Evolutionary conservation across 2,329 filamentous ascomycete genomes (phyloP).

Genomic region (Aspergillus eucalypticola): DNA sequence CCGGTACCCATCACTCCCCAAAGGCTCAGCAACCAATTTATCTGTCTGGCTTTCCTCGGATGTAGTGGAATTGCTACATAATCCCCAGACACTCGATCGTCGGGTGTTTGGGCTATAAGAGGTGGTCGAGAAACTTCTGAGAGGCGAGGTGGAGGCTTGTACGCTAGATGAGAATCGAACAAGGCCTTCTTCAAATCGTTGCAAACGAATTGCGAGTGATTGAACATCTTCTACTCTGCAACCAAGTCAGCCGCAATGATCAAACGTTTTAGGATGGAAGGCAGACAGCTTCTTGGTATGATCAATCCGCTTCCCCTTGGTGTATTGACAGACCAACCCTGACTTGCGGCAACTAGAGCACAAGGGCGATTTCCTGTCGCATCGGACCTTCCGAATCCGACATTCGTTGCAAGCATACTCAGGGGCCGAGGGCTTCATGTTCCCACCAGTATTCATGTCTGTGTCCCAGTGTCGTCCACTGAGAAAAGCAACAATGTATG

Average conservation of each 20-base stretch:
- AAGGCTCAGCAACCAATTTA: background rate
- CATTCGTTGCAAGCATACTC: background rate
- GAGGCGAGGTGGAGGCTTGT: background rate
- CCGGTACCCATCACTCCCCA: background rate
- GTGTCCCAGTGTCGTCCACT: background rate
- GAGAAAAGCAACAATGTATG: background rate
- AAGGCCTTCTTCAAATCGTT: background rate
- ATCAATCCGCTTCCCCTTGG: background rate
- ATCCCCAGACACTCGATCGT: background rate
- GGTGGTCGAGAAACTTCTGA: background rate
- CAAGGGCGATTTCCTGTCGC: background rate
- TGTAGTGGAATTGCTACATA: background rate
- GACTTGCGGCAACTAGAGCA: background rate
- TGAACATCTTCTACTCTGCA: background rate
- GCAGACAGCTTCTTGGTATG: background rate
- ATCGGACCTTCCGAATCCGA: slow-evolving; percentile 3
- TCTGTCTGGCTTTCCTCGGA: background rate
- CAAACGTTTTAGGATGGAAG: background rate
- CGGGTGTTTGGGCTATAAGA: background rate
- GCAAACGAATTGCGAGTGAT: background rate
- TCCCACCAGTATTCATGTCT: background rate
- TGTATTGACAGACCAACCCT: background rate
- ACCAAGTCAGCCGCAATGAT: background rate
- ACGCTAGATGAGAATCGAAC: background rate
- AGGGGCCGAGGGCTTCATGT: background rate